Percentiles rank a stretch among this genome's conserved stretches.
These are phyloP conservation scores for Sclerotinia trifoliorum DNA, from an alignment of 2,329 filamentous ascomycete species.

Conservation along the genomic window DNA sequence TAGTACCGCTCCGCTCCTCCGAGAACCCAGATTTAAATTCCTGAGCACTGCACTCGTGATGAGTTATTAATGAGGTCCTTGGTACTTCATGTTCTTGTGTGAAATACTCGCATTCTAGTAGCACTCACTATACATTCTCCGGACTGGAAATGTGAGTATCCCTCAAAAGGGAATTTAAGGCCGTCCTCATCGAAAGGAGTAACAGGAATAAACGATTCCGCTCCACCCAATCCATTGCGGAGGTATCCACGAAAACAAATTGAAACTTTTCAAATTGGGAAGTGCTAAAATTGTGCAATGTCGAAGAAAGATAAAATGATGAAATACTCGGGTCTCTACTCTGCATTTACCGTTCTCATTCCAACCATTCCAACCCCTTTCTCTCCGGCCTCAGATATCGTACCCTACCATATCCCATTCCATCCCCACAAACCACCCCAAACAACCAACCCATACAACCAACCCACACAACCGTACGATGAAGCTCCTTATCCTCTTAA, in stretches of 20 bases:
- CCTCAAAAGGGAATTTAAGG: not conserved
- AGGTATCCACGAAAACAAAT: too few relatives aligned
- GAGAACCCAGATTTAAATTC: not conserved
- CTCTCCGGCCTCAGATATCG: not conserved
- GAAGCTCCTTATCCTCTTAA: slow-evolving; percentile 1
- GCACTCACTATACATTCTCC: too few relatives aligned
- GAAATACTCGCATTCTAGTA: too few relatives aligned
- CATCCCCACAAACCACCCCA: too few relatives aligned
- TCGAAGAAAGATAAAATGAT: too few relatives aligned
- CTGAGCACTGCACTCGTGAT: not conserved
- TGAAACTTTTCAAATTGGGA: not conserved
- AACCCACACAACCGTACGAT: not conserved
- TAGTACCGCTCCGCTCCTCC: not conserved
- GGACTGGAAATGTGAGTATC: not conserved
- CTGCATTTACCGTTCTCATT: not conserved
- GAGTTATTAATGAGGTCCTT: not conserved
- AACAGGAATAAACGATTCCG: not conserved
- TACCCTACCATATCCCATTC: too few relatives aligned
- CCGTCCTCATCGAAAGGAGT: not conserved
- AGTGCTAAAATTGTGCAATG: too few relatives aligned
- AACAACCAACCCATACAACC: not conserved
- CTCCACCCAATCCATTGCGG: not conserved
- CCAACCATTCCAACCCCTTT: not conserved
- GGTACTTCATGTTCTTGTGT: not conserved
- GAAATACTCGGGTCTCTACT: not conserved